Evolutionary conservation across 345 rosid species (phyloP), one percentile per base, ranked within the genome.

Genomic region (Conringia planisiliqua): DNA sequence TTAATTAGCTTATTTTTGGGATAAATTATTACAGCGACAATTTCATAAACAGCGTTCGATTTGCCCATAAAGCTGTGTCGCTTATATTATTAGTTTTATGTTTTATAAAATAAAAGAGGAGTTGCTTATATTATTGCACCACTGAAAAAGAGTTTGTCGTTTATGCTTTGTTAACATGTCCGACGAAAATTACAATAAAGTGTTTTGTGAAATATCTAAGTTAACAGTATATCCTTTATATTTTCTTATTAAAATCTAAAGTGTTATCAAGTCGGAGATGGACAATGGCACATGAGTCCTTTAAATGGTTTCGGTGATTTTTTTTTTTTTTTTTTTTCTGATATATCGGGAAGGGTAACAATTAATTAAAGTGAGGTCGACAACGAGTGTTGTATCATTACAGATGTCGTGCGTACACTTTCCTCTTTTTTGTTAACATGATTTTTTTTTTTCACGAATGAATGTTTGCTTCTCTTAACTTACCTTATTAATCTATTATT

Each of bases 281-380:
- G 73, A 66, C 78, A 75, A 46, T 42, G 30, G 74, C 79, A 75
- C 79, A 75, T 75, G 79, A 75, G 39, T 68, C 36, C 74, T 40
- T 68, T 75, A 60, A 68, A 59, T 67, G 3, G 39, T 60, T 30
- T 46, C 79, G 74, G 79, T 75, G 74, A 40, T 10, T 38, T 39
- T 39, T 62, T 40, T 38, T 62, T 18, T 47, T 16, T 7, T 58
- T 43, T 35, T 48, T 67, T n/a, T n/a, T n/a, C n/a, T 59, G 61
- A 51, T 33, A 60, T 60, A 29, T 75, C 26, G 44, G 8, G 51
- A 48, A 67, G n/a, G 26, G 39, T 58, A 44, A 66, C 78, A 44
- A 17, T 66, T 73, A 27, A 65, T 22, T 55, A 22, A 26, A 35
- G 71, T 44, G 16, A 73, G 44, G 47, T 56, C 57, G 30, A 26